Base-by-base conservation (phyloP, 1,284 basidiomycete species). In the Malassezia arunalokei region DNA sequence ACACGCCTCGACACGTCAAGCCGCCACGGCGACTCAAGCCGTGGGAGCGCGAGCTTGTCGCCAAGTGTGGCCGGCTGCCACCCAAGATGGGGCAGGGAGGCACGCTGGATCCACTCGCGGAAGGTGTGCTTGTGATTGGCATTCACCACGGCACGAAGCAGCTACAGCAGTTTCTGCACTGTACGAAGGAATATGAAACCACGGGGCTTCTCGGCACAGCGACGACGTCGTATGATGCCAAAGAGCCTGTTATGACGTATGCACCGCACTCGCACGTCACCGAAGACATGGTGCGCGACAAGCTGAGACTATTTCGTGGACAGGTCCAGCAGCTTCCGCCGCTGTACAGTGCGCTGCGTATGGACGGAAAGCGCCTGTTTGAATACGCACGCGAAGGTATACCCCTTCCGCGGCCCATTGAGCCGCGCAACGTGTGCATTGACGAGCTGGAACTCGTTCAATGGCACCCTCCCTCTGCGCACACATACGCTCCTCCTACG, bases 91-190 rank as follows among this genome's bases (percentile, higher is more conserved):
- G 89, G 1, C 87, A 91, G 74, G 88, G 88, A 41, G 90, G 90
- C 14, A 99, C 94, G 3, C 77, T 99, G 41, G 94, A 99, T 76
- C 94, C 94, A 9, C 79, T 98, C 15, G 94, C 94, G n/a, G 85
- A 89, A 70, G 89, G 89, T 42, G 88, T 92, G 17, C 55, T 61
- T 37, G 91, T 96, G 43, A 78, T 99, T 47, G 94, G 90, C 39
- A 78, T 96, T 29, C 86, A 86, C 28, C 84, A 82, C 68, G 92
- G 83, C 14, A 98, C 94, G 1, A 98, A 95, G 76, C 82, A 83
- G 59, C 78, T 98, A 31, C 78, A 80, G 32, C 79, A 84, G 50
- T 94, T 95, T 72, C 77, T 98, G 44, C 82, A 87, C 66, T 92
- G 92, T 71, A 81, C 85, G 29, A 99, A 99, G 80, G 61, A 62